Percentiles rank a stretch among this genome's conserved stretches.
phyloP scores from a whole-genome alignment of 2,329 filamentous ascomycete species.

The Ophiognomonia clavigignenti-juglandacearum region DNA sequence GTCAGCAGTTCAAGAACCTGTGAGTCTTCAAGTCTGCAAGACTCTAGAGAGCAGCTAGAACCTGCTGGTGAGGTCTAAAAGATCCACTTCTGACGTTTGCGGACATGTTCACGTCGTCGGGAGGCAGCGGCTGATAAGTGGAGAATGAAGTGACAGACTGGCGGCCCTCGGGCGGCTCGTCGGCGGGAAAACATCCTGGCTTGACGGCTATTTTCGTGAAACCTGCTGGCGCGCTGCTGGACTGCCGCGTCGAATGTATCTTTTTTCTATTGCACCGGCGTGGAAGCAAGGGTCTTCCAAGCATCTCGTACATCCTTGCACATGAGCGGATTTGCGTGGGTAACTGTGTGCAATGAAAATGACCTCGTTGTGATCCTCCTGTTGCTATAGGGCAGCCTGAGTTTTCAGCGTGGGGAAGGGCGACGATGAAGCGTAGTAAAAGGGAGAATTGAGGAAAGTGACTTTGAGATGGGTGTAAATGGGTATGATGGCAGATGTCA shows the following conservation, averaged over 20 bases:
- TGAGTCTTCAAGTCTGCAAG: no score
- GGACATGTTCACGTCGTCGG: background rate
- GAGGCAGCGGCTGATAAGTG: conserved; percentile 5
- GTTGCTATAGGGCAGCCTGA: background rate
- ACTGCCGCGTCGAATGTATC: background rate
- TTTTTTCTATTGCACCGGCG: background rate
- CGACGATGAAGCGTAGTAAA: no score
- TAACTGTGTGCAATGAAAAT: background rate
- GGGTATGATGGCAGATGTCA: background rate
- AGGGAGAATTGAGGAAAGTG: background rate
- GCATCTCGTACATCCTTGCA: background rate
- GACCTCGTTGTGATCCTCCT: background rate
- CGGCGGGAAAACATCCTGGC: conserved; percentile 1
- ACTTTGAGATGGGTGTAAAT: background rate
- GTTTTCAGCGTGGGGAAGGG: background rate
- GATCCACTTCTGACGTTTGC: background rate
- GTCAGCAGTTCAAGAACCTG: background rate
- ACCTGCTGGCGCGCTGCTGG: background rate
- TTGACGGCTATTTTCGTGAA: background rate
- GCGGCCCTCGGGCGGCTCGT: conserved; percentile 4
- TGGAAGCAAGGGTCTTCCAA: background rate
- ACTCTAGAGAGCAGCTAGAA: no score
- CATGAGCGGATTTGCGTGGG: background rate
- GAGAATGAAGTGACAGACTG: background rate
- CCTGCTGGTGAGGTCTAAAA: background rate